Base-by-base conservation (phyloP, 805 yeast genomes). In the Lipomyces sp. region DNA sequence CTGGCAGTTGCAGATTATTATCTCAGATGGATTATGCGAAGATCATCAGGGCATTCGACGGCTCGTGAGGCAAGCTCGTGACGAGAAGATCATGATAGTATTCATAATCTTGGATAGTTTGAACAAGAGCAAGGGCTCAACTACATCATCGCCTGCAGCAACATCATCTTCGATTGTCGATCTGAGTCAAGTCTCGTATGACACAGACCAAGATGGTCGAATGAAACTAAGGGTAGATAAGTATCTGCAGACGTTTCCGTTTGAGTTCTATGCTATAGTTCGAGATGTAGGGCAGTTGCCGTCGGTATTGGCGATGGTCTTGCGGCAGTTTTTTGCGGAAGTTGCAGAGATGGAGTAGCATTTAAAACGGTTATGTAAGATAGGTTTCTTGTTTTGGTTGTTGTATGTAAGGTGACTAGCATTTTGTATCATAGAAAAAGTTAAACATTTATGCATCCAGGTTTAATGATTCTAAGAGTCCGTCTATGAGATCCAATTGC, bases 11-110 rank as follows among this genome's bases (percentile, higher is more conserved):
- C 88, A 95, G 67, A 88, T 93, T 49, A 84, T 93, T 53, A 76
- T 93, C 29, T 88, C 96, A 1, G 99, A 93, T 71, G 99, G 99
- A 70, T 87, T 93, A 42, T 89, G 97, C 65, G 99, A 93, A 68
- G 95, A 90, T 67, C 98, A 93, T 67, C 89, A 77, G 28, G 80
- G 84, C 0, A 74, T 93, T 43, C 82, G 85, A 58, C 76, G 91
- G 57, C 75, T 93, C 60, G 97, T 91, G 3, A 82, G 98, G 62
- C 80, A 80, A 58, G 98, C 98, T 1, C 77, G 95, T 61, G 98
- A 93, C 61, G 86, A 87, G 60, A 84, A 83, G 63, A 84, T 93
- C 54, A 89, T 95, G 96, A 74, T 93, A 53, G 98, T 93, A 35
- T 93, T 93, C 71, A 95, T 93, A 22, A 79, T 93, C 29, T 82